phyloP scores from a whole-genome alignment of 2,329 filamentous ascomycete genomes.

The Epichloe gansuensis region DNA sequence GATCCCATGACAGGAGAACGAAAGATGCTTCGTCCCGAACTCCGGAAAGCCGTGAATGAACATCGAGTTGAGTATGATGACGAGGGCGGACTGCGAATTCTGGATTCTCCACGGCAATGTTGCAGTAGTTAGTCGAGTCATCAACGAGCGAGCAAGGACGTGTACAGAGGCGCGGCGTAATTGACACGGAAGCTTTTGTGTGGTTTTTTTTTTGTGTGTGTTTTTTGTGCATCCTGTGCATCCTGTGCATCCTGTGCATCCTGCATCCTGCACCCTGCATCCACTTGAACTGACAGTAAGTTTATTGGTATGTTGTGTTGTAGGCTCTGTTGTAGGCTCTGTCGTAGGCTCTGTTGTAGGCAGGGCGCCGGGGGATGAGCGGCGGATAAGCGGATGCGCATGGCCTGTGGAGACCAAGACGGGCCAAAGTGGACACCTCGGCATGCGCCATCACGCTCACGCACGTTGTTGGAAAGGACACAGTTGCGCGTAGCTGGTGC shows the following conservation, averaged over 20 bases:
- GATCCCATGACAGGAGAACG: conserved; percentile 57
- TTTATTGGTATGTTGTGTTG: too few species aligned
- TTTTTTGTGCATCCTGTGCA: too few species aligned
- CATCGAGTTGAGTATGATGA: conserved; percentile 44
- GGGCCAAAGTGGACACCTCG: conserved; percentile 13
- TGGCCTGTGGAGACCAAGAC: background rate
- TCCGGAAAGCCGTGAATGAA: conserved; percentile 44
- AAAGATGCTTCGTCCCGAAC: conserved; percentile 35
- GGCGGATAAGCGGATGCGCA: too few species aligned
- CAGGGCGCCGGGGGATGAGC: too few species aligned
- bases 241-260: too few species aligned
- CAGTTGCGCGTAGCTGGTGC: background rate
- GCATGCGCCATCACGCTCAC: conserved; percentile 6
- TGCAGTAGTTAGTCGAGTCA: background rate
- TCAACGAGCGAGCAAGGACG: background rate
- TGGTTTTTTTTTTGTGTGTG: too few species aligned
- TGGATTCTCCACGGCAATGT: conserved; percentile 11
- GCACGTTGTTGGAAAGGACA: conserved; percentile 20
- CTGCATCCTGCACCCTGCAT: too few species aligned
- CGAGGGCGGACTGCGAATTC: conserved; percentile 32
- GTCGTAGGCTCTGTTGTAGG: too few species aligned
- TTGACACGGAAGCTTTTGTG: too few species aligned
- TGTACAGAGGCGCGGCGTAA: background rate
- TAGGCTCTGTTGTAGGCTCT: too few species aligned
- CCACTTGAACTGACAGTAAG: too few species aligned